phyloP scores from a whole-genome alignment of 1,284 basidiomycete genomes.

The Bondarzewia mesenterica region DNA sequence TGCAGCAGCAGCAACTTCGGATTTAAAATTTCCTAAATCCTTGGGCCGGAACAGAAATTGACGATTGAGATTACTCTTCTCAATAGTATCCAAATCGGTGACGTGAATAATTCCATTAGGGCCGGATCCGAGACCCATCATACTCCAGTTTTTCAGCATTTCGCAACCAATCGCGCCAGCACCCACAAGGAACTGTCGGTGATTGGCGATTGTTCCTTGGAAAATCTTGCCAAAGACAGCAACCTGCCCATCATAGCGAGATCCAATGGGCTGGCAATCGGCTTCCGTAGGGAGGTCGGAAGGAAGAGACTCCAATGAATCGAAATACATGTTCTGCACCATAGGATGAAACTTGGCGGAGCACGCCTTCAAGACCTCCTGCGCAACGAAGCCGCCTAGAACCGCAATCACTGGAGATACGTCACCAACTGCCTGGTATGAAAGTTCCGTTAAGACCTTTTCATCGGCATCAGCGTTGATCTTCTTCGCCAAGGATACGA shows the following conservation, averaged over 20 bases:
- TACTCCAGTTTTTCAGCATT: slow-evolving; percentile 99
- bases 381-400: slow-evolving; percentile 95
- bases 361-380: slow-evolving; percentile 96
- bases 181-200: slow-evolving; percentile 95
- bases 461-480: slow-evolving; percentile 73
- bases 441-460: slow-evolving; percentile 76
- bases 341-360: slow-evolving; percentile 99
- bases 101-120: slow-evolving; percentile 83
- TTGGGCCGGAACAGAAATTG: slow-evolving; percentile 98
- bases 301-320: slow-evolving; percentile 94
- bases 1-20: slow-evolving; percentile 89
- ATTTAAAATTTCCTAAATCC: slow-evolving; percentile 97
- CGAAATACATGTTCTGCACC: slow-evolving; percentile 94
- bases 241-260: slow-evolving; percentile 92
- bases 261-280: slow-evolving; percentile 79
- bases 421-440: slow-evolving; percentile 93
- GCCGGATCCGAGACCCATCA: slow-evolving; percentile 94
- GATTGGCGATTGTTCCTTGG: slow-evolving; percentile 89
- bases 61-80: slow-evolving; percentile 97
- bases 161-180: slow-evolving; percentile 99
- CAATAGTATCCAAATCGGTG: slow-evolving; percentile 98
- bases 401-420: slow-evolving; percentile 90
- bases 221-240: slow-evolving; percentile 92
- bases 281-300: slow-evolving; percentile 67
- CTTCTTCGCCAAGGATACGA: slow-evolving; percentile 76